Percentiles rank a stretch among this genome's conserved stretches.
These are phyloP conservation scores for Lasiosphaeria ovina DNA, from an alignment of 495 filamentous ascomycete species.

Conservation along the genomic window DNA sequence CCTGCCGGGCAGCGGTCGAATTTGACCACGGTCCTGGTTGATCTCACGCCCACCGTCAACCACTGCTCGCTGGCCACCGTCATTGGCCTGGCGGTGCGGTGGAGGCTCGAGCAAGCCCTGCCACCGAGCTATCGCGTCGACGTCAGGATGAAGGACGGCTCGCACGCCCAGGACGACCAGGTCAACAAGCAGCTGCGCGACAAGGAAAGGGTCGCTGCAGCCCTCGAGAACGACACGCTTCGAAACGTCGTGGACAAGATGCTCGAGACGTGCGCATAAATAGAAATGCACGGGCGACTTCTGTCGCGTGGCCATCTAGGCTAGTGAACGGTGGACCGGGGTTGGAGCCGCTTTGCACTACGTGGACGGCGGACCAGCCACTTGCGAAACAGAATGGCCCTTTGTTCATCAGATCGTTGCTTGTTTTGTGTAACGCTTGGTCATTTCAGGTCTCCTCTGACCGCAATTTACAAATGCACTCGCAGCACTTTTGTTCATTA, in stretches of 20 bases:
- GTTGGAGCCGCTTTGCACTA: too few relatives aligned
- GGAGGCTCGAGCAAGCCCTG: constrained; percentile 83
- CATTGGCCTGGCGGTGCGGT: constrained; percentile 90
- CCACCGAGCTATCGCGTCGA: constrained; percentile 92
- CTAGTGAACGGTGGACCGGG: not conserved
- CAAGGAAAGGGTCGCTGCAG: constrained; percentile 94
- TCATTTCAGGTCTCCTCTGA: not conserved
- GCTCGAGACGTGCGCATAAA: constrained; percentile 71
- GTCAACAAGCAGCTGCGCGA: constrained; percentile 95
- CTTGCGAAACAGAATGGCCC: not conserved
- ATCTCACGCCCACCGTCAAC: constrained; percentile 95
- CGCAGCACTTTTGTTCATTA: too few relatives aligned
- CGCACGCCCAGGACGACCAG: constrained; percentile 90
- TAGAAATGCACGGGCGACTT: not conserved
- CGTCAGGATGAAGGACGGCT: constrained; percentile 90
- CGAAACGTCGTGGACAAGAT: constrained; percentile 88
- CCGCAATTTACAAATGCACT: not conserved
- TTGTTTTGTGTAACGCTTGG: not conserved
- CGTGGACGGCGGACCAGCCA: not conserved
- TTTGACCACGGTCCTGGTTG: constrained; percentile 56
- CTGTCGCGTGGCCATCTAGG: not conserved
- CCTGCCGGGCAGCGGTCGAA: constrained; percentile 56
- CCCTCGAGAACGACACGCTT: constrained; percentile 88
- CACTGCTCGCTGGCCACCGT: constrained; percentile 96
- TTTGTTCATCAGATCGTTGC: not conserved